These are phyloP conservation scores for Patellaria atrata DNA, from an alignment of 495 filamentous ascomycete genomes.

Conservation along the genomic window DNA sequence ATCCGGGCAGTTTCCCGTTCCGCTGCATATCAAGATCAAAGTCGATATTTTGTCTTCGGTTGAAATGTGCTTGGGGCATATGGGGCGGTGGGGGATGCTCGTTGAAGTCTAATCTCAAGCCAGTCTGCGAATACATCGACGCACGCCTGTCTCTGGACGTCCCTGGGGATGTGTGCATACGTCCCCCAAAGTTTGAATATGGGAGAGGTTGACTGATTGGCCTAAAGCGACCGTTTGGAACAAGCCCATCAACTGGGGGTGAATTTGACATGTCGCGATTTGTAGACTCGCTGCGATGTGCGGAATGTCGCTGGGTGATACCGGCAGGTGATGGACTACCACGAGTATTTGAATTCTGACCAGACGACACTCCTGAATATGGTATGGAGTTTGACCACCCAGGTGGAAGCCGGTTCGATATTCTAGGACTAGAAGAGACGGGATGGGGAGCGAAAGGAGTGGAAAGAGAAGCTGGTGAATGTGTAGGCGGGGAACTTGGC, in stretches of 20 bases:
- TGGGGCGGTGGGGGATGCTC: constrained; percentile 62
- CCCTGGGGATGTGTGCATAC: constrained; percentile 18
- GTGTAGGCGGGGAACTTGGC: constrained; percentile 4
- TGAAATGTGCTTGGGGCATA: constrained; percentile 60
- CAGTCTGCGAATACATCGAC: constrained; percentile 46
- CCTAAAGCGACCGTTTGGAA: no score
- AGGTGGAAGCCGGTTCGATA: background rate
- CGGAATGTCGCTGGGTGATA: constrained; percentile 16
- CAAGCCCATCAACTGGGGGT: constrained; percentile 10
- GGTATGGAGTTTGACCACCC: background rate
- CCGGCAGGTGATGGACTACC: constrained; percentile 16
- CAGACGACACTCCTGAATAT: background rate
- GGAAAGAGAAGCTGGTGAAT: background rate
- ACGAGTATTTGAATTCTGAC: constrained; percentile 2
- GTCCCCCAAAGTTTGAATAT: constrained; percentile 21
- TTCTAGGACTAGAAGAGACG: background rate
- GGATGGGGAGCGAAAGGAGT: background rate
- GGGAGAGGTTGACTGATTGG: constrained; percentile 23
- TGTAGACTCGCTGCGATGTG: constrained; percentile 25
- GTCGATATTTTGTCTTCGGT: constrained; percentile 42
- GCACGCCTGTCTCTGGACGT: constrained; percentile 27
- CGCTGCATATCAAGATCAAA: constrained; percentile 24
- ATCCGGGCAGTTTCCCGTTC: constrained; percentile 38
- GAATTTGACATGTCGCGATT: constrained; percentile 18
- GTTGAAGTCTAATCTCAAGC: constrained; percentile 27